Evolutionary conservation across 768 basidiomycete species (phyloP), one percentile per base, ranked within the genome.

Genomic region (Suillus fuscotomentosus): DNA sequence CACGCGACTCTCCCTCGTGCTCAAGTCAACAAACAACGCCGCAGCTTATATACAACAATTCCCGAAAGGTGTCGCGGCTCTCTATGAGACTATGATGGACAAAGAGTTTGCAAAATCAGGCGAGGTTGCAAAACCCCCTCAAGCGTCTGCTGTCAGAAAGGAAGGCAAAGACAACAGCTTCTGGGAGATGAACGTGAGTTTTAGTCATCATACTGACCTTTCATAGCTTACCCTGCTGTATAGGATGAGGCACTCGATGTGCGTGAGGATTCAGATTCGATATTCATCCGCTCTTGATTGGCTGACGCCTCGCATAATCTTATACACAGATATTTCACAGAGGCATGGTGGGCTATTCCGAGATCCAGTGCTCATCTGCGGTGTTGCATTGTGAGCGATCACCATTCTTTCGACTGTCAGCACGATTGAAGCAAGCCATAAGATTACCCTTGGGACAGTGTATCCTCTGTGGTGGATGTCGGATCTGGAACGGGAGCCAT

Each of bases 1-100:
- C 60, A 78, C 75, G 47, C 77, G 76, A 27, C 69, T 78, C 39
- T 78, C 77, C 1, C 70, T 74, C 13, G 47, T 72, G 0, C 68
- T 73, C 9, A 68, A 64, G 43, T 69, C 70, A 24, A 65, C 17
- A 51, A 70, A 62, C 31, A 48, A 63, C 34, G 20, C 60, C 0
- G 66, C 66, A 3, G 68, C 57, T 36, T 61, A 69, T 15, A 42
- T 61, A 0, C 59, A 64, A 9, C 42, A 66, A 56, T 54, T 63
- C 17, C 60, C 64, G 8, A 61, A 57, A 50, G 67, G 66, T 43
- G 70, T 67, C 7, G 50, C n/a, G 6, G 65, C 64, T 14, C 43
- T 76, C 22, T 74, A 65, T 36, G 74, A 71, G 45, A 54, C 69
- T 6, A 64, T 75, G 68, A 70, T 65, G 3, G 71, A 73, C 20